These are phyloP conservation scores for Lodderomyces oxycetoniae DNA, from an alignment of 1,139 yeast genomes.

Conservation along the genomic window DNA sequence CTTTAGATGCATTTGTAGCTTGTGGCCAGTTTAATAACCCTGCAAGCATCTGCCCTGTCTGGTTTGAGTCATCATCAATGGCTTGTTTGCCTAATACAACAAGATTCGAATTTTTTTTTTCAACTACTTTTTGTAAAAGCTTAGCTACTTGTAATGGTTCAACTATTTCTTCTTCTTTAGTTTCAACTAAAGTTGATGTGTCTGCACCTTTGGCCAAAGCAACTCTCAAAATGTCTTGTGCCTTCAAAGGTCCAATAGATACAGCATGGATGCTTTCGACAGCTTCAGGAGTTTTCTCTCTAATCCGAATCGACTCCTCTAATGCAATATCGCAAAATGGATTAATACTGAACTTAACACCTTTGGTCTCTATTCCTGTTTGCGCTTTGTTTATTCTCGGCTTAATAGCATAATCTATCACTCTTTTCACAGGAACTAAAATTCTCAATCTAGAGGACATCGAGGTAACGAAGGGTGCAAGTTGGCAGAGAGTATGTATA, in stretches of 20 bases:
- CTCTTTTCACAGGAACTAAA: conserved; percentile 91
- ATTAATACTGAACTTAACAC: conserved; percentile 88
- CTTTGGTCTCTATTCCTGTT: conserved; percentile 84
- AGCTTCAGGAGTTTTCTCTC: conserved; percentile 60
- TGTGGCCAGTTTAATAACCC: conserved; percentile 96
- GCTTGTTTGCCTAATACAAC: conserved; percentile 93
- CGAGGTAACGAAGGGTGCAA: background rate
- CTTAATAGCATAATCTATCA: conserved; percentile 87
- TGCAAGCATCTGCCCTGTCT: conserved; percentile 97
- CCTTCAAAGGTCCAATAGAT: conserved; percentile 81
- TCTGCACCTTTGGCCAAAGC: conserved; percentile 96
- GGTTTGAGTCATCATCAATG: conserved; percentile 90
- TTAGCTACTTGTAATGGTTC: conserved; percentile 95
- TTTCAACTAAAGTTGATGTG: conserved; percentile 74
- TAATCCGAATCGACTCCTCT: conserved; percentile 84
- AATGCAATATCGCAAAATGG: conserved; percentile 97
- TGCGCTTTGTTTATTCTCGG: conserved; percentile 88
- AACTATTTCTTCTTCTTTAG: conserved; percentile 67
- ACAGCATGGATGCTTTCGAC: conserved; percentile 89
- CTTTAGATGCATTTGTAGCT: conserved; percentile 93
- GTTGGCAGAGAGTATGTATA: background rate
- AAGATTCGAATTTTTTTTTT: conserved; percentile 66
- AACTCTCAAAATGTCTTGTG: conserved; percentile 82
- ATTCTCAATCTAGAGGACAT: conserved; percentile 62
- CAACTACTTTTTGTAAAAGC: conserved; percentile 68